Evolutionary conservation across 805 yeast genomes (phyloP).

Genomic region (Ogataea minuta): DNA sequence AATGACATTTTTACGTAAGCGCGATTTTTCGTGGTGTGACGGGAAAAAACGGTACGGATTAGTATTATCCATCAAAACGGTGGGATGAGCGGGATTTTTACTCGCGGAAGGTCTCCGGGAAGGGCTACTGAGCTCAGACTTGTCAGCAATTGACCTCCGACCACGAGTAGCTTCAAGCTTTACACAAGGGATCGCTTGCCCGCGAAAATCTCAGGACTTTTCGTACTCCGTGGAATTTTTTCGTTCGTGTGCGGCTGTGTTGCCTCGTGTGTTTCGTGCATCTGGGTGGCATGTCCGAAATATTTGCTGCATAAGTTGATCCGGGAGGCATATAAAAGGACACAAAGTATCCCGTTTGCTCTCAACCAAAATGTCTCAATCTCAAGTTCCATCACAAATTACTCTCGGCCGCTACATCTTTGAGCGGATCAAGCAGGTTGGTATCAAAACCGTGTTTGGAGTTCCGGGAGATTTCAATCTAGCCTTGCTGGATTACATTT

Average conservation of each 20-base stretch:
- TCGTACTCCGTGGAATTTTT: too few species aligned
- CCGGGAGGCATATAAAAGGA: slow-evolving; percentile 3
- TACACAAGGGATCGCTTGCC: too few species aligned
- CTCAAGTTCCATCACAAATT: slow-evolving; percentile 35
- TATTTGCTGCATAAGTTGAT: slow-evolving; percentile 5
- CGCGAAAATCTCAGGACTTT: too few species aligned
- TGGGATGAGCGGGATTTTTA: slow-evolving; percentile 1
- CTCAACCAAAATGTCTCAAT: slow-evolving; percentile 3
- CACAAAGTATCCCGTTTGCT: background rate
- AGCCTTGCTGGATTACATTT: slow-evolving; percentile 66
- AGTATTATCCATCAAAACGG: slow-evolving; percentile 2
- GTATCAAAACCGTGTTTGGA: slow-evolving; percentile 71
- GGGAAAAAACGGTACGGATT: slow-evolving; percentile 10
- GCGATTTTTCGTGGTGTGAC: slow-evolving; percentile 8
- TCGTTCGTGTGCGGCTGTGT: background rate
- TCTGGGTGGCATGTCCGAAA: slow-evolving; percentile 9
- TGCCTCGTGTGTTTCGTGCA: slow-evolving; percentile 9
- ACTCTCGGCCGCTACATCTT: slow-evolving; percentile 75
- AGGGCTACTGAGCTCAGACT: too few species aligned
- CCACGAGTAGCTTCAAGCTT: too few species aligned
- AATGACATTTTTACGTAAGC: background rate
- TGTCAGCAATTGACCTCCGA: too few species aligned
- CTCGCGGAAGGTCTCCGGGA: too few species aligned
- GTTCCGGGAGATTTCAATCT: slow-evolving; percentile 83
- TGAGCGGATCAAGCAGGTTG: slow-evolving; percentile 72